A percentile compares a stretch with the other conserved stretches of the same genome.
Evolutionary conservation across 176 grass and related monocot genomes (phyloP).

Genomic region (Echinochloa phyllopogon): DNA sequence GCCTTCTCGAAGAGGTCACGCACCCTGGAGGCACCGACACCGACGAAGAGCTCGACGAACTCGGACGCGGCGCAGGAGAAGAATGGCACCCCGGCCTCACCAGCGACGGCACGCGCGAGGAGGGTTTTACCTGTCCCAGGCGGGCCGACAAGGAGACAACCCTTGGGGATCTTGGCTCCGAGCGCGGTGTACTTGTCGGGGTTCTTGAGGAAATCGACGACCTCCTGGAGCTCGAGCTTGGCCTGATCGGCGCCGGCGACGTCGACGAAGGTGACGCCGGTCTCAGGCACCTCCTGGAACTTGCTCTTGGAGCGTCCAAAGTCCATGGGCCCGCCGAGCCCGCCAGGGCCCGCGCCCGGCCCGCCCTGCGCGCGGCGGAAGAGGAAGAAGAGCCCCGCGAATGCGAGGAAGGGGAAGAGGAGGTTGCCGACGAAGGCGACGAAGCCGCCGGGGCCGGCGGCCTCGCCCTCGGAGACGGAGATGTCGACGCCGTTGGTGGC

Average conservation of each 20-base stretch:
- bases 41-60: slow-evolving; percentile 96
- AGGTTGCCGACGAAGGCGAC: slow-evolving; percentile 84
- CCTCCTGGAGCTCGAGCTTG: slow-evolving; percentile 97
- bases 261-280: slow-evolving; percentile 76
- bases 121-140: slow-evolving; percentile 91
- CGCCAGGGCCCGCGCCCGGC: slow-evolving; percentile 69
- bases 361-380: slow-evolving; percentile 94
- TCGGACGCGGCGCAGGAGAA: slow-evolving; percentile 96
- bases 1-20: slow-evolving; percentile 98
- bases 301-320: slow-evolving; percentile 96
- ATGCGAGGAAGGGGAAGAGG: slow-evolving; percentile 89
- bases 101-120: slow-evolving; percentile 84
- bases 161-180: slow-evolving; percentile 95
- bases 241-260: slow-evolving; percentile 96
- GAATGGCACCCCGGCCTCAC: slow-evolving; percentile 92
- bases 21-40: slow-evolving; percentile 87
- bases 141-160: slow-evolving; percentile 85
- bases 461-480: slow-evolving; percentile 91
- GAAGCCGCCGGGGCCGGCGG: slow-evolving; percentile 54
- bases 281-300: slow-evolving; percentile 99
- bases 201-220: slow-evolving; percentile 96
- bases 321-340: slow-evolving; percentile 95
- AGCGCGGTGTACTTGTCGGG: slow-evolving; percentile 97
- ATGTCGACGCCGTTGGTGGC: slow-evolving; percentile 98
- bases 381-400: slow-evolving; percentile 94